Evolutionary conservation across 331 rosid genomes (phyloP).

Genomic region (Stylosanthes scabra): DNA sequence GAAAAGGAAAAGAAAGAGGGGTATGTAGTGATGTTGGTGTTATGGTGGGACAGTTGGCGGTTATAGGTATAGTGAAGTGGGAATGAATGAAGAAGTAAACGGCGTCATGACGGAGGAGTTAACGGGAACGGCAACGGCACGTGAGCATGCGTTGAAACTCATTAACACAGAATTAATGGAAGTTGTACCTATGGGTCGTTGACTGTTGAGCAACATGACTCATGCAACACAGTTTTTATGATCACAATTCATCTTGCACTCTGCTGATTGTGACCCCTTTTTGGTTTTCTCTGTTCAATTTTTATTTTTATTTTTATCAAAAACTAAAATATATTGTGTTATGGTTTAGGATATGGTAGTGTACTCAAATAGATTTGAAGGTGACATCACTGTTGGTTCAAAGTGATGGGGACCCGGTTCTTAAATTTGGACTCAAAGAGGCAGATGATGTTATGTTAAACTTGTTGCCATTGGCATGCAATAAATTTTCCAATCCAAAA

Average conservation of each 20-base stretch:
- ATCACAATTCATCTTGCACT: neutral
- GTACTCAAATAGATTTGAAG: slow-evolving; percentile 35
- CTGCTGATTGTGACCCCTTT: slow-evolving; percentile 32
- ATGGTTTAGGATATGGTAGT: neutral
- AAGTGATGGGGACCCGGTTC: slow-evolving; percentile 48
- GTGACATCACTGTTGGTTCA: slow-evolving; percentile 22
- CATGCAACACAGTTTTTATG: neutral
- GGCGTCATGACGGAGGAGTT: slow-evolving; percentile 49
- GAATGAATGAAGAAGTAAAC: slow-evolving; percentile 25
- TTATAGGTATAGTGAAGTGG: slow-evolving; percentile 44
- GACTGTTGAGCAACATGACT: slow-evolving; percentile 41
- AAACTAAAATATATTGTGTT: too few species aligned
- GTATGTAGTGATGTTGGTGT: neutral
- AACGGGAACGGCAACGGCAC: slow-evolving; percentile 39
- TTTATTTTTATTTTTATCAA: neutral
- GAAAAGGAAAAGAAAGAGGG: neutral
- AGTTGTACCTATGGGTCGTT: slow-evolving; percentile 41
- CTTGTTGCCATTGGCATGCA: slow-evolving; percentile 32
- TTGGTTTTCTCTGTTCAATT: too few species aligned
- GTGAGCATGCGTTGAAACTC: slow-evolving; percentile 36
- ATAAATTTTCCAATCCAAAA: slow-evolving; percentile 36
- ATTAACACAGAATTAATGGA: slow-evolving; percentile 24
- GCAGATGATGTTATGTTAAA: slow-evolving; percentile 29
- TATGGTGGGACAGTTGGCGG: slow-evolving; percentile 33
- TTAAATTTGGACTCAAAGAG: slow-evolving; percentile 24